phyloP scores from a whole-genome alignment of 352 stramenopile genomes.

The Proteromonas lacertae region DNA sequence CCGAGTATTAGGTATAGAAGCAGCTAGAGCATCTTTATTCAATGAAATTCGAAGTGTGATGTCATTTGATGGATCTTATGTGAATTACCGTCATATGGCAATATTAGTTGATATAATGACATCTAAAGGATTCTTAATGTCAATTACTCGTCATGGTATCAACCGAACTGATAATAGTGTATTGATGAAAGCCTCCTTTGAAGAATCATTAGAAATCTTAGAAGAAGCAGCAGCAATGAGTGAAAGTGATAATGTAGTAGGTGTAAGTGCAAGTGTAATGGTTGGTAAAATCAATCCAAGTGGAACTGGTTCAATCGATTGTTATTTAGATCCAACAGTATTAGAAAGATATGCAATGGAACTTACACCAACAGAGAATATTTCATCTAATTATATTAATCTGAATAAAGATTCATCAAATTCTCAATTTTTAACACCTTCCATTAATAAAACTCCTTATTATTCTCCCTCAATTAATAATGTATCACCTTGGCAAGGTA shows the following conservation, averaged over 20 bases:
- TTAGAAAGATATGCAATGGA: slow-evolving; percentile 70
- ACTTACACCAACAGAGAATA: slow-evolving; percentile 44
- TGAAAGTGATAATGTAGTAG: slow-evolving; percentile 75
- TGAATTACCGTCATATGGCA: slow-evolving; percentile 96
- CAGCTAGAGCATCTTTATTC: slow-evolving; percentile 24
- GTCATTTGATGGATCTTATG: slow-evolving; percentile 92
- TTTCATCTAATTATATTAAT: slow-evolving; percentile 19
- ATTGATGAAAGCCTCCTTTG: slow-evolving; percentile 86
- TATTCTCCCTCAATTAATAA: slow-evolving; percentile 17
- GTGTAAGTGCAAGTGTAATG: slow-evolving; percentile 92
- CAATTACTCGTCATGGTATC: slow-evolving; percentile 57
- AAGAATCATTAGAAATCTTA: slow-evolving; percentile 94
- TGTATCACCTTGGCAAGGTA: slow-evolving; percentile 4
- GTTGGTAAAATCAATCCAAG: slow-evolving; percentile 38
- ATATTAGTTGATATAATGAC: slow-evolving; percentile 96
- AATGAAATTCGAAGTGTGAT: slow-evolving; percentile 89
- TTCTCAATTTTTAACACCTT: slow-evolving; percentile 32
- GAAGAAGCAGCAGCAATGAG: slow-evolving; percentile 90
- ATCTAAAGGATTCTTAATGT: slow-evolving; percentile 66
- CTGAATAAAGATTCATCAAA: slow-evolving; percentile 49
- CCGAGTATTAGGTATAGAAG: slow-evolving; percentile 48
- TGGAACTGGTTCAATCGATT: slow-evolving; percentile 80
- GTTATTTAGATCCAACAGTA: slow-evolving; percentile 89
- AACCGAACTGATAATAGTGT: slow-evolving; percentile 88
- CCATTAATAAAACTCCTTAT: slow-evolving; percentile 21